Conservation (phyloP, 2,329 filamentous ascomycete species). For the Magnaporthales sp. region DNA sequence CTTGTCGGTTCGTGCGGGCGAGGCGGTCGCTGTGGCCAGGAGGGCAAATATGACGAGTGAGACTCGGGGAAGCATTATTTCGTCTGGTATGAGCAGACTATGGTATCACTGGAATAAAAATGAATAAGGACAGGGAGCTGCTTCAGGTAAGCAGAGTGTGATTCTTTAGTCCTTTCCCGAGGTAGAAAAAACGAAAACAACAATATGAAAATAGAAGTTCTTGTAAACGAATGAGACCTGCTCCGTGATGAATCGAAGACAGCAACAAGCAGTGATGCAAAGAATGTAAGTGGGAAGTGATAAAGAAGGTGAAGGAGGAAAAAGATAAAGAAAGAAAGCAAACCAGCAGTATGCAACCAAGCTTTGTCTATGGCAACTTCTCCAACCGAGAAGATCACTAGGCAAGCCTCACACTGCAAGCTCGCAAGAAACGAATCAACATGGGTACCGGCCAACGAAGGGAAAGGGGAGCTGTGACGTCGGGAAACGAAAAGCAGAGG, state of each 20-base stretch:
- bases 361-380: background rate
- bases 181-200: background rate
- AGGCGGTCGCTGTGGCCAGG: background rate
- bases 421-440: background rate
- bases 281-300: background rate
- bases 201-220: background rate
- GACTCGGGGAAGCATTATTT: background rate
- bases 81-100: background rate
- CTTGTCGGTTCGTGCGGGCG: background rate
- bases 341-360: background rate
- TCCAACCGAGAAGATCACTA: background rate
- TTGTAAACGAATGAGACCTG: background rate
- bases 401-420: background rate
- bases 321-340: background rate
- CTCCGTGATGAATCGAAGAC: background rate
- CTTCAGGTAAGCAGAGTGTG: background rate
- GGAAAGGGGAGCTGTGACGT: background rate
- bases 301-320: background rate
- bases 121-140: background rate
- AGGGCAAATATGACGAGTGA: background rate
- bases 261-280: background rate
- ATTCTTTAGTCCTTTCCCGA: background rate
- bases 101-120: background rate
- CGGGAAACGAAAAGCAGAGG: background rate
- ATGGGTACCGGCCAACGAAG: slow-evolving; percentile 2